phyloP scores from a whole-genome alignment of 176 grass and related monocot genomes.

The Elymus sibiricus region DNA sequence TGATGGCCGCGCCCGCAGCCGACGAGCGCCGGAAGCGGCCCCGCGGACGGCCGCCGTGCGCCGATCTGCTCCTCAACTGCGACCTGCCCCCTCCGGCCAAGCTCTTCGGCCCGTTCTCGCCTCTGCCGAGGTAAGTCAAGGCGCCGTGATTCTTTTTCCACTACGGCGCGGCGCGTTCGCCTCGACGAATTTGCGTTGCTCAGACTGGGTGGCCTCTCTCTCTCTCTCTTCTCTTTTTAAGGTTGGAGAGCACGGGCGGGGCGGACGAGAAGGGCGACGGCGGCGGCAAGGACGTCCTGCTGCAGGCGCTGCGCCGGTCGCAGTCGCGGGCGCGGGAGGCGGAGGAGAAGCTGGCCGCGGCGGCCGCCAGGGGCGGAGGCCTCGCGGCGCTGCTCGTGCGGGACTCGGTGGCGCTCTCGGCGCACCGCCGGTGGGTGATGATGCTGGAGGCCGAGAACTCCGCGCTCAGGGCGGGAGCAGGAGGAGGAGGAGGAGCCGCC shows the following conservation, averaged over 20 bases:
- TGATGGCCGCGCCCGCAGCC: conserved; percentile 17
- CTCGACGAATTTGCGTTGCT: neutral
- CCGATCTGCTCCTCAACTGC: conserved; percentile 91
- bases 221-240: neutral
- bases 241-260: conserved; percentile 32
- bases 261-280: neutral
- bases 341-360: conserved; percentile 51
- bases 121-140: neutral
- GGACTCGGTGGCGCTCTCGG: conserved; percentile 67
- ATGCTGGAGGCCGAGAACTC: conserved; percentile 84
- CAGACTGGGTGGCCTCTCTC: neutral
- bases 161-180: too few species aligned
- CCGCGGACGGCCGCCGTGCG: neutral
- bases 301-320: conserved; percentile 73
- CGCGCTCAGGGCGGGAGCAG: conserved; percentile 17
- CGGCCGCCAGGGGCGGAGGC: conserved; percentile 31
- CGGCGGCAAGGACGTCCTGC: conserved; percentile 26
- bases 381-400: conserved; percentile 61
- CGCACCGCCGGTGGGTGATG: conserved; percentile 79
- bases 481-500: neutral
- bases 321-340: conserved; percentile 96
- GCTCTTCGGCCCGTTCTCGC: conserved; percentile 59
- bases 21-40: conserved; percentile 2
- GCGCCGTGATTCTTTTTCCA: neutral
- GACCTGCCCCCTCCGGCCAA: conserved; percentile 84